Percentiles rank a stretch among this genome's conserved stretches.
phyloP scores from a whole-genome alignment of 495 filamentous ascomycete genomes.

The Rusavskia elegans region DNA sequence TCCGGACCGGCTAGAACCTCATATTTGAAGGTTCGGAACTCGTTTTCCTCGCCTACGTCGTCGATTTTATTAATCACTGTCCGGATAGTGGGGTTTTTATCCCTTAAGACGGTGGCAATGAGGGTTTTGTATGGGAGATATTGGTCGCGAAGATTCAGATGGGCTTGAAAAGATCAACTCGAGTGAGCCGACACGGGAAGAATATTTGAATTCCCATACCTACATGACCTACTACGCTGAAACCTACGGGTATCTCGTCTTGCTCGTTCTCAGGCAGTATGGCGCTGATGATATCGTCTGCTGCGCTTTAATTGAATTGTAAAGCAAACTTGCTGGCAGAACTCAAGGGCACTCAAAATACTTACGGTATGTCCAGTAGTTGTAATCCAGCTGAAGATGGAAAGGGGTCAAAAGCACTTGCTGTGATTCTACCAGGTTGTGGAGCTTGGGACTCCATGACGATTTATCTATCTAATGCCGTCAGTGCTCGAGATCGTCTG shows the following conservation, averaged over 20 bases:
- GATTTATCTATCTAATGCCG: constrained; percentile 35
- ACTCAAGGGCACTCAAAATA: constrained; percentile 2
- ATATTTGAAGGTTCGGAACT: constrained; percentile 85
- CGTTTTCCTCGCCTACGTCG: constrained; percentile 65
- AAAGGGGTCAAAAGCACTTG: constrained; percentile 57
- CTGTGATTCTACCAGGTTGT: constrained; percentile 47
- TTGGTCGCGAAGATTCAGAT: constrained; percentile 73
- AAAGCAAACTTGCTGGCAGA: neutral
- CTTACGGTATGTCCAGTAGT: constrained; percentile 71
- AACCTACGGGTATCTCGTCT: constrained; percentile 65
- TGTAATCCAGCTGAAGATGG: constrained; percentile 60
- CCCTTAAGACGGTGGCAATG: constrained; percentile 66
- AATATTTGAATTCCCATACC: constrained; percentile 27
- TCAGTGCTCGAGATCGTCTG: neutral
- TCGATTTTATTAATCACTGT: constrained; percentile 96
- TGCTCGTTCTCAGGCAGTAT: constrained; percentile 56
- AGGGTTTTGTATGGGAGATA: constrained; percentile 71
- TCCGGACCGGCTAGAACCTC: constrained; percentile 73
- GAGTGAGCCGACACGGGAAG: neutral
- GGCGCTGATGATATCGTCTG: constrained; percentile 67
- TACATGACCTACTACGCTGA: constrained; percentile 76
- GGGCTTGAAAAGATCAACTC: constrained; percentile 32
- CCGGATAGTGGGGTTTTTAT: constrained; percentile 65
- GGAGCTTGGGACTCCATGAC: constrained; percentile 59
- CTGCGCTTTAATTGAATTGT: neutral